phyloP scores from a whole-genome alignment of 805 yeast species.

The Yamadazyma takamatsuzukensis region DNA sequence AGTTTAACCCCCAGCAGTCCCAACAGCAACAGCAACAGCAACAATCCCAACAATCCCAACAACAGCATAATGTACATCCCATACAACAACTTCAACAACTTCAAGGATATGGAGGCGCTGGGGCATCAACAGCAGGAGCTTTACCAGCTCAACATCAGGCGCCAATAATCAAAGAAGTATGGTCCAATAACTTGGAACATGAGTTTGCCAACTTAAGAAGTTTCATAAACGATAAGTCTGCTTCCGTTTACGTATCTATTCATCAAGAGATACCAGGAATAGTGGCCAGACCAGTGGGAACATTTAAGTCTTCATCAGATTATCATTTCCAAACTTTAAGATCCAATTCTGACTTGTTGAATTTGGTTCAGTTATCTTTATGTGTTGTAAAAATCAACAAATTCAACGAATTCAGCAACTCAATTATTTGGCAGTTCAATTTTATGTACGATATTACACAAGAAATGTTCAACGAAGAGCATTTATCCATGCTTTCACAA shows the following conservation, averaged over 20 bases:
- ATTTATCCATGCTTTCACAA: slow-evolving; percentile 71
- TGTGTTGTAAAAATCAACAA: slow-evolving; percentile 35
- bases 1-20: slow-evolving; percentile 12
- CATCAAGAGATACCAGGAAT: slow-evolving; percentile 96
- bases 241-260: slow-evolving; percentile 53
- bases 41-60: slow-evolving; percentile 17
- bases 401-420: slow-evolving; percentile 52
- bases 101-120: slow-evolving; percentile 6
- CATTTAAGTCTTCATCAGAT: slow-evolving; percentile 82
- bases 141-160: slow-evolving; percentile 27
- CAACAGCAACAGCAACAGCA: slow-evolving; percentile 22
- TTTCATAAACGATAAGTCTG: slow-evolving; percentile 48
- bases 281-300: slow-evolving; percentile 92
- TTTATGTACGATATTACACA: slow-evolving; percentile 71
- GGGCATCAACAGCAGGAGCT: slow-evolving; percentile 1
- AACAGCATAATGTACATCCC: slow-evolving; percentile 15
- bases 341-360: slow-evolving; percentile 81
- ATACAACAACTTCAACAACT: slow-evolving; percentile 16
- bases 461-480: slow-evolving; percentile 87
- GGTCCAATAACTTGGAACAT: slow-evolving; percentile 64
- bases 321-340: slow-evolving; percentile 95
- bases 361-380: slow-evolving; percentile 69
- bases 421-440: slow-evolving; percentile 96
- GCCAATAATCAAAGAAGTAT: slow-evolving; percentile 66
- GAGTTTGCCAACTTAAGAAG: slow-evolving; percentile 63